Evolutionary conservation across 805 yeast species (phyloP).

Genomic region (Candida loeiensis): DNA sequence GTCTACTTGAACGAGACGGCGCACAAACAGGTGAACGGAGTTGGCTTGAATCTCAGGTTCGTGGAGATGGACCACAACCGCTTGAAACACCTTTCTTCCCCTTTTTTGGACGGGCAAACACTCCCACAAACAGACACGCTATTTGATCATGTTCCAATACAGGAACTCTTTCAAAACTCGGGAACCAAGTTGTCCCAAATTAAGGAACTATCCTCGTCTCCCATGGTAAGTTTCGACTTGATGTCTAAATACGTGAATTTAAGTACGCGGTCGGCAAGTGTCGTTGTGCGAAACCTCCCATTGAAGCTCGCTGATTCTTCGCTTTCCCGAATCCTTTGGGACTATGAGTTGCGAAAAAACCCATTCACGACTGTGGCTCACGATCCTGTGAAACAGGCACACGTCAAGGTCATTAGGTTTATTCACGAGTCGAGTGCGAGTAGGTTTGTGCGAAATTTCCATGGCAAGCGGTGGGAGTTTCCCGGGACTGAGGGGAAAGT

Average conservation of each 20-base stretch:
- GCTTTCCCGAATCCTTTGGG: conserved; percentile 44
- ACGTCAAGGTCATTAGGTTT: conserved; percentile 41
- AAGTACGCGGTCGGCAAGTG: conserved; percentile 24
- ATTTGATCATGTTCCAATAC: conserved; percentile 5
- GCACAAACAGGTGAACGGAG: conserved; percentile 50
- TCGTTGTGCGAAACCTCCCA: conserved; percentile 47
- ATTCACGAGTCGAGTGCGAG: conserved; percentile 42
- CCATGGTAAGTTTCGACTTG: conserved; percentile 15
- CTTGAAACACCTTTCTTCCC: conserved; percentile 29
- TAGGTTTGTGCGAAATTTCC: conserved; percentile 49
- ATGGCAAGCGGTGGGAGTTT: conserved; percentile 46
- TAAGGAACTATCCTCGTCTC: not conserved
- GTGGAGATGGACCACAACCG: conserved; percentile 26
- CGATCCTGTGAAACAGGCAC: conserved; percentile 27
- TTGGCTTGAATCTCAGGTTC: conserved; percentile 44
- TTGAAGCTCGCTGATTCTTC: conserved; percentile 36
- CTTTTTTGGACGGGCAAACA: conserved; percentile 13
- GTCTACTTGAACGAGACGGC: conserved; percentile 49
- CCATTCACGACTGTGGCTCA: conserved; percentile 21
- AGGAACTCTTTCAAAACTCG: conserved; percentile 6
- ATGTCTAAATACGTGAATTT: conserved; percentile 15
- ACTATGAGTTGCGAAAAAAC: conserved; percentile 39
- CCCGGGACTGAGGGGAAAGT: conserved; percentile 26
- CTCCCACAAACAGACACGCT: not conserved
- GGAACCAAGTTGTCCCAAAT: conserved; percentile 5